phyloP scores from a whole-genome alignment of 192 early-diverging fungal species.

The Linnemannia schmuckeri region DNA sequence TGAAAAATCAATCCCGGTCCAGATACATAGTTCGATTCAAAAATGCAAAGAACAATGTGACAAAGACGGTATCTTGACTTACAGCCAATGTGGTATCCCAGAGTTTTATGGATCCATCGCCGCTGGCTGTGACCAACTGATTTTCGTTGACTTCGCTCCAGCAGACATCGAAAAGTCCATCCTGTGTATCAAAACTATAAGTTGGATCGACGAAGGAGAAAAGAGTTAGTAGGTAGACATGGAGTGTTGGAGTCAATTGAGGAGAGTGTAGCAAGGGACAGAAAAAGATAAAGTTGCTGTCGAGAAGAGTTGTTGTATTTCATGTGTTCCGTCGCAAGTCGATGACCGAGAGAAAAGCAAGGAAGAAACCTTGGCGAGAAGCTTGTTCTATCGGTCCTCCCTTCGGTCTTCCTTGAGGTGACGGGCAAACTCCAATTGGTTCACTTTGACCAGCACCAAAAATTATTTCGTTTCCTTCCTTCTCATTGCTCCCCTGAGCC shows the following conservation, averaged over 20 bases:
- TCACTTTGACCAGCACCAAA: conserved; percentile 45
- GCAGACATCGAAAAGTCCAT: conserved; percentile 93
- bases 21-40: background rate
- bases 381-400: background rate
- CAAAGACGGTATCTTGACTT: conserved; percentile 38
- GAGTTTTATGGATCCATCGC: conserved; percentile 95
- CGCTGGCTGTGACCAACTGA: conserved; percentile 90
- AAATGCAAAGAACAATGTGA: background rate
- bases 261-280: background rate
- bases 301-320: background rate
- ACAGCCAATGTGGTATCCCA: conserved; percentile 91
- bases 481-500: conserved; percentile 23
- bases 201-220: background rate
- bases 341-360: background rate
- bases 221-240: background rate
- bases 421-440: conserved; percentile 17
- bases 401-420: conserved; percentile 1
- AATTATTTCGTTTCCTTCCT: conserved; percentile 21
- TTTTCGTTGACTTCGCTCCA: conserved; percentile 98
- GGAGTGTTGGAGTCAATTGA: background rate
- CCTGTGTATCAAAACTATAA: conserved; percentile 93
- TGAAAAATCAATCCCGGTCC: background rate
- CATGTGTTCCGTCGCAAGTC: background rate
- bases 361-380: background rate
- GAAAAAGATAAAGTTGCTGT: background rate